phyloP scores from a whole-genome alignment of 495 filamentous ascomycete genomes.

The Opeltia flavorubescens region DNA sequence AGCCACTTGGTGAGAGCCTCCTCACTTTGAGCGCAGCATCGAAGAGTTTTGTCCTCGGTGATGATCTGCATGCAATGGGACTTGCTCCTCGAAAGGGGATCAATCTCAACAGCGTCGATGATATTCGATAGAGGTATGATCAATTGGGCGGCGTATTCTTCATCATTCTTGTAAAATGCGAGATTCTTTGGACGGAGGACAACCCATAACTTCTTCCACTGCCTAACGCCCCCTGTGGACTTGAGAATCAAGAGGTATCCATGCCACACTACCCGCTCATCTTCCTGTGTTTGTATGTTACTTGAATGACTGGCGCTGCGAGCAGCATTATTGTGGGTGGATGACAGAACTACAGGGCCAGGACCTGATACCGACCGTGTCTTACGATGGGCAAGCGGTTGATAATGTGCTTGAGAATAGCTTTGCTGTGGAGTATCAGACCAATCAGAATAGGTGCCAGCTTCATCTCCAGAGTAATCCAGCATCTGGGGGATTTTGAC shows the following conservation, averaged over 20 bases:
- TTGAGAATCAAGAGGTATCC: constrained; percentile 79
- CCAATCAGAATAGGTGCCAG: constrained; percentile 80
- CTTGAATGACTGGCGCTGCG: constrained; percentile 45
- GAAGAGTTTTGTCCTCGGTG: constrained; percentile 82
- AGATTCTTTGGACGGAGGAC: constrained; percentile 80
- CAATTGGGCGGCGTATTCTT: constrained; percentile 77
- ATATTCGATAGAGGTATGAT: constrained; percentile 68
- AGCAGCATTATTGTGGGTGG: constrained; percentile 16
- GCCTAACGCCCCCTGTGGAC: constrained; percentile 71
- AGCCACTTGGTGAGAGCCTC: constrained; percentile 72
- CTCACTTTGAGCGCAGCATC: constrained; percentile 72
- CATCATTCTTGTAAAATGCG: constrained; percentile 84
- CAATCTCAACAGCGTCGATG: constrained; percentile 85
- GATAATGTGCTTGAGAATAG: constrained; percentile 2
- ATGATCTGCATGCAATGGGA: constrained; percentile 84
- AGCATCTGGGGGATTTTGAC: constrained; percentile 33
- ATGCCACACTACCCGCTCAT: constrained; percentile 74
- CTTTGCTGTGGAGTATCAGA: constrained; percentile 45
- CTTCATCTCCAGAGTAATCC: constrained; percentile 80
- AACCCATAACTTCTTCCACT: constrained; percentile 91
- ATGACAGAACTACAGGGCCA: background rate
- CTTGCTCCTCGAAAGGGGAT: constrained; percentile 74
- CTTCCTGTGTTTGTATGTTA: constrained; percentile 38
- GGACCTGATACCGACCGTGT: constrained; percentile 4
- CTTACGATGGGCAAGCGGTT: background rate